Percentiles rank a stretch among this genome's conserved stretches.
These are phyloP conservation scores for Leishmania gerbilli DNA, from an alignment of 208 protist genomes.

Conservation along the genomic window DNA sequence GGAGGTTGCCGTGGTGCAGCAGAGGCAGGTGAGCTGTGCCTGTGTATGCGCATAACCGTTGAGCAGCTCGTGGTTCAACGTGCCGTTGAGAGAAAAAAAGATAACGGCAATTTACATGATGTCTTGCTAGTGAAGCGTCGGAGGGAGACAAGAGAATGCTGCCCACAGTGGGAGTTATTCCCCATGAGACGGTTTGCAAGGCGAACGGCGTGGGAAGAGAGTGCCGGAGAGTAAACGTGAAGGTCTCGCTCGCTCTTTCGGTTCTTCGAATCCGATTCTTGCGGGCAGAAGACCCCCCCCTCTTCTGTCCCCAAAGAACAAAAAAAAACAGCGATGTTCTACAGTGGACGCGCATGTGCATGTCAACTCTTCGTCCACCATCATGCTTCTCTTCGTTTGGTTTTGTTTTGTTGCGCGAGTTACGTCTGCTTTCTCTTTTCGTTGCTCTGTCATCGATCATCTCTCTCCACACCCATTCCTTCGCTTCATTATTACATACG, in stretches of 20 bases:
- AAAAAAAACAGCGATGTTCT: background rate
- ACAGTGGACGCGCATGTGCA: background rate
- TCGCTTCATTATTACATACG: background rate
- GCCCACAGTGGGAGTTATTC: background rate
- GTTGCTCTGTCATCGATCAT: background rate
- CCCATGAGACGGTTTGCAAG: background rate
- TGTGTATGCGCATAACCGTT: background rate
- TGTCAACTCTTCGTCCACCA: background rate
- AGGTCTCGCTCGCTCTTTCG: background rate
- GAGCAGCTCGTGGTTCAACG: background rate
- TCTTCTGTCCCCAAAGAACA: background rate
- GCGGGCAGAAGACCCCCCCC: background rate
- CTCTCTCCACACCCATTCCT: background rate
- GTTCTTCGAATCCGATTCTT: background rate
- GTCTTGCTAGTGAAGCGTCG: no score
- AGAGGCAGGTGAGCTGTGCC: background rate
- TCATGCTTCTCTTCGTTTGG: background rate
- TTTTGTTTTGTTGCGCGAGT: background rate
- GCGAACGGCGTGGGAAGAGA: background rate
- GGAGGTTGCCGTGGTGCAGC: background rate
- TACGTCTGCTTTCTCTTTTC: background rate
- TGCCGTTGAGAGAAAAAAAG: background rate
- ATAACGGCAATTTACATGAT: background rate
- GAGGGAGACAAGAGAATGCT: background rate
- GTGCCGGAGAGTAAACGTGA: background rate